phyloP scores from a whole-genome alignment of 2,329 filamentous ascomycete species.

The Colletotrichum filicis region DNA sequence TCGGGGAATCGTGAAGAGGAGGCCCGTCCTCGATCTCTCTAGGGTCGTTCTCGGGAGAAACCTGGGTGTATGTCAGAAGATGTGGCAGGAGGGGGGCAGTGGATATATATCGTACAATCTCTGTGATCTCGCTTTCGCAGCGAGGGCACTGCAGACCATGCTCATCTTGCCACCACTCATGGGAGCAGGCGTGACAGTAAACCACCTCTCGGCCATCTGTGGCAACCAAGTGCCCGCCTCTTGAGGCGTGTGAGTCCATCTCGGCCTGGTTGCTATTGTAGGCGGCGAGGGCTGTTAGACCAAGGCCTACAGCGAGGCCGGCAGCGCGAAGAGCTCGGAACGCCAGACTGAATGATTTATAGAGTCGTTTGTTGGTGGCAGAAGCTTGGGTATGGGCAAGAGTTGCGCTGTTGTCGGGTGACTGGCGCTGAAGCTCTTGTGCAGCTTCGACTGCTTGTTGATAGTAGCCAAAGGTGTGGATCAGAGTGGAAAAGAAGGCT shows the following conservation, averaged over 20 bases:
- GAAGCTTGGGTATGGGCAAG: background rate
- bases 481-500: background rate
- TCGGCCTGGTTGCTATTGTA: constrained; percentile 59
- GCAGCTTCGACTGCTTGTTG: background rate
- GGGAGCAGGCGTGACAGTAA: constrained; percentile 83
- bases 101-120: constrained; percentile 76
- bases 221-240: constrained; percentile 59
- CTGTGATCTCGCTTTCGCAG: constrained; percentile 83
- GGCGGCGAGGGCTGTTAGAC: constrained; percentile 66
- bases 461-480: too few relatives aligned
- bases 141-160: constrained; percentile 76
- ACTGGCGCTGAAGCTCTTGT: constrained; percentile 1
- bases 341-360: constrained; percentile 58
- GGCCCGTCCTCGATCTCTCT: constrained; percentile 52
- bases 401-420: background rate
- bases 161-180: constrained; percentile 84
- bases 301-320: constrained; percentile 68
- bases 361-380: background rate
- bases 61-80: constrained; percentile 51
- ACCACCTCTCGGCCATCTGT: constrained; percentile 74
- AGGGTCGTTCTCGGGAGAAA: constrained; percentile 71
- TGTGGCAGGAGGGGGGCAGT: background rate
- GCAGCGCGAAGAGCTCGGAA: constrained; percentile 64
- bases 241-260: constrained; percentile 47
- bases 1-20: constrained; percentile 23